Percentiles rank a stretch among this genome's conserved stretches.
These are phyloP conservation scores for Corylus heterophylla DNA, from an alignment of 306 rosid genomes.

Conservation along the genomic window DNA sequence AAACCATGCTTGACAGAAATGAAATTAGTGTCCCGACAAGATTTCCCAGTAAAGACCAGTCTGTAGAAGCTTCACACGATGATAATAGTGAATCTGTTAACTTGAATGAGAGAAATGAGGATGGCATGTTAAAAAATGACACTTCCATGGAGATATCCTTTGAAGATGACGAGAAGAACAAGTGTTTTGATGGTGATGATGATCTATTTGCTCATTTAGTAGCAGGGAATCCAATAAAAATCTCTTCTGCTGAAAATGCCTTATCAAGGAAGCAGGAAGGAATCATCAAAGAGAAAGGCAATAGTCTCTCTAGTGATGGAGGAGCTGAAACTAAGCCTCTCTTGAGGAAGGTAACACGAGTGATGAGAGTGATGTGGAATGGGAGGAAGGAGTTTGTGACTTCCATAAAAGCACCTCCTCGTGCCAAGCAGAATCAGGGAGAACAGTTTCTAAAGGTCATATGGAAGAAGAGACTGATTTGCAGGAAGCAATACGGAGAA, in stretches of 20 bases:
- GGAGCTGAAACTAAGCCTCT: conserved; percentile 28
- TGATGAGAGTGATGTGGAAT: conserved; percentile 74
- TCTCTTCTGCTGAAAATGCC: conserved; percentile 37
- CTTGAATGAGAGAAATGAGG: conserved; percentile 39
- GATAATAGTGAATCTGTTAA: conserved; percentile 36
- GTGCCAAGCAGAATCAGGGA: conserved; percentile 33
- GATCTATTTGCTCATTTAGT: conserved; percentile 74
- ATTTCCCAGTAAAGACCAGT: conserved; percentile 37
- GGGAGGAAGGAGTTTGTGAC: conserved; percentile 77
- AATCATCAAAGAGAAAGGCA: conserved; percentile 36
- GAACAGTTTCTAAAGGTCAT: conserved; percentile 55
- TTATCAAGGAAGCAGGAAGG: conserved; percentile 51
- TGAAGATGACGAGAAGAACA: conserved; percentile 45
- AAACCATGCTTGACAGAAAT: conserved; percentile 24
- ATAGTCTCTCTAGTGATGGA: conserved; percentile 27
- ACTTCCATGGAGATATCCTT: conserved; percentile 69
- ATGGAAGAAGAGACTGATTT: conserved; percentile 78
- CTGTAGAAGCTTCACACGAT: conserved; percentile 30
- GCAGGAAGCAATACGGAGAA: conserved; percentile 91
- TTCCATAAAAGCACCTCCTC: conserved; percentile 37
- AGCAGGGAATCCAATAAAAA: conserved; percentile 48
- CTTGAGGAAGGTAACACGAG: conserved; percentile 27
- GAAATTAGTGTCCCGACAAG: conserved; percentile 31
- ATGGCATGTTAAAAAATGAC: conserved; percentile 32
- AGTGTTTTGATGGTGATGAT: conserved; percentile 55